phyloP scores from a whole-genome alignment of 495 filamentous ascomycete species.

The Podospora sp. region DNA sequence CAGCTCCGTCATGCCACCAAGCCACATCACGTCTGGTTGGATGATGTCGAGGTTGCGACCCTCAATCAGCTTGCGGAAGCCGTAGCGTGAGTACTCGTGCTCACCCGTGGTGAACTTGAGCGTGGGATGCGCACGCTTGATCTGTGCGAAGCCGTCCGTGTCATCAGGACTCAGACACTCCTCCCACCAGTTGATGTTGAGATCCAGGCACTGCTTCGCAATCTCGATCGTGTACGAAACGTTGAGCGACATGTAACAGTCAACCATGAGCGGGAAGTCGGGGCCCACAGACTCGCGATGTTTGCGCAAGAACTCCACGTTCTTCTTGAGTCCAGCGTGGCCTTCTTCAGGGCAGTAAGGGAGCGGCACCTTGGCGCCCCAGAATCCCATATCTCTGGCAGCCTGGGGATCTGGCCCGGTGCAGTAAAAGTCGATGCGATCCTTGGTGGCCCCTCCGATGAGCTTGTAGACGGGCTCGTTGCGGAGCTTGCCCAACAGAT shows the following conservation, averaged over 20 bases:
- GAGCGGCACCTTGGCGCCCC: slow-evolving; percentile 83
- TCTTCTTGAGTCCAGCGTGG: slow-evolving; percentile 77
- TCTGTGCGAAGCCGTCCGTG: slow-evolving; percentile 81
- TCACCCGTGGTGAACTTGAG: slow-evolving; percentile 93
- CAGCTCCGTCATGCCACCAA: slow-evolving; percentile 88
- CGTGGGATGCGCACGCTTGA: slow-evolving; percentile 88
- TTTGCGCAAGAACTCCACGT: slow-evolving; percentile 81
- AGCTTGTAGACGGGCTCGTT: slow-evolving; percentile 93
- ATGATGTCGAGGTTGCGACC: slow-evolving; percentile 90
- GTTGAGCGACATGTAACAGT: slow-evolving; percentile 95
- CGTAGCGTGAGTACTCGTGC: slow-evolving; percentile 90
- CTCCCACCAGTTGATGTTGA: slow-evolving; percentile 97
- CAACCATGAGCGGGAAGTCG: slow-evolving; percentile 89
- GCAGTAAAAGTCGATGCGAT: slow-evolving; percentile 87
- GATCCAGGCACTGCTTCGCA: slow-evolving; percentile 73
- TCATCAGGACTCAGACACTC: slow-evolving; percentile 89
- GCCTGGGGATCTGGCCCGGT: slow-evolving; percentile 81
- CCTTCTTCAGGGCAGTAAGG: slow-evolving; percentile 89
- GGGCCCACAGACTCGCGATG: slow-evolving; percentile 83
- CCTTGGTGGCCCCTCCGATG: slow-evolving; percentile 82
- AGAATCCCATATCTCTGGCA: slow-evolving; percentile 82
- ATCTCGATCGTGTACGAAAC: slow-evolving; percentile 91
- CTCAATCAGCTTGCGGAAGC: slow-evolving; percentile 91
- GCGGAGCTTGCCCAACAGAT: slow-evolving; percentile 84
- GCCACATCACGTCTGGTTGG: slow-evolving; percentile 96